These are phyloP conservation scores for Arctostaphylos glauca DNA, from an alignment of 148 eudicot genomes.

Conservation along the genomic window DNA sequence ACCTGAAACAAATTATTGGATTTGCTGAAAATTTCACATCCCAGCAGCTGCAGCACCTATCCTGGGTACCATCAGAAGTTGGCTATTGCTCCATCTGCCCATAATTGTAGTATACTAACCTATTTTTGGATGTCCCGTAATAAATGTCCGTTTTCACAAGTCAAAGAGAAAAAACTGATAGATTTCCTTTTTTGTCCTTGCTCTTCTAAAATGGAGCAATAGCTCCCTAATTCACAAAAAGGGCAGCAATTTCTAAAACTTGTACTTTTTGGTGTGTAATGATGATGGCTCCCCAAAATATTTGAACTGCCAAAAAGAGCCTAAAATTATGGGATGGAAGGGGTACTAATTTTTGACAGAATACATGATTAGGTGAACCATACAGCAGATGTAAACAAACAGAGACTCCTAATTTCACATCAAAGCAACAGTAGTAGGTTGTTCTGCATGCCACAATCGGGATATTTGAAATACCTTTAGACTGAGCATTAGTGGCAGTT, in stretches of 20 bases:
- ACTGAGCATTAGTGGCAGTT: slow-evolving; percentile 46
- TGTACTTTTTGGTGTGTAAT: too few relatives aligned
- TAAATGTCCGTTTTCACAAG: not conserved
- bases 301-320: too few relatives aligned
- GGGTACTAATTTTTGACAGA: not conserved
- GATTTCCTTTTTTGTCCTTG: not conserved
- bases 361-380: not conserved
- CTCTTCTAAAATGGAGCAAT: not conserved
- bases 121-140: not conserved
- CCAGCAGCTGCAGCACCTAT: not conserved
- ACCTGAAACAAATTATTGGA: not conserved
- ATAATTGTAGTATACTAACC: not conserved
- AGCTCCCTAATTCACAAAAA: not conserved
- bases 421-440: slow-evolving; percentile 9
- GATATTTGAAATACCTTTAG: slow-evolving; percentile 47
- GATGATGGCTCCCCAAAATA: too few relatives aligned
- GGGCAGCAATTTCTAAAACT: too few relatives aligned
- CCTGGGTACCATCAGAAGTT: not conserved
- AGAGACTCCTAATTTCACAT: slow-evolving; percentile 1
- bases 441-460: not conserved
- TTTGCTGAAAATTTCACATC: not conserved
- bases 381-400: not conserved
- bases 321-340: not conserved
- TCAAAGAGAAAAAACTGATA: not conserved
- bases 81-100: not conserved